Percentiles rank a stretch among this genome's conserved stretches.
phyloP scores from a whole-genome alignment of 208 protist species.

The Trypanosomatidae sp. region DNA sequence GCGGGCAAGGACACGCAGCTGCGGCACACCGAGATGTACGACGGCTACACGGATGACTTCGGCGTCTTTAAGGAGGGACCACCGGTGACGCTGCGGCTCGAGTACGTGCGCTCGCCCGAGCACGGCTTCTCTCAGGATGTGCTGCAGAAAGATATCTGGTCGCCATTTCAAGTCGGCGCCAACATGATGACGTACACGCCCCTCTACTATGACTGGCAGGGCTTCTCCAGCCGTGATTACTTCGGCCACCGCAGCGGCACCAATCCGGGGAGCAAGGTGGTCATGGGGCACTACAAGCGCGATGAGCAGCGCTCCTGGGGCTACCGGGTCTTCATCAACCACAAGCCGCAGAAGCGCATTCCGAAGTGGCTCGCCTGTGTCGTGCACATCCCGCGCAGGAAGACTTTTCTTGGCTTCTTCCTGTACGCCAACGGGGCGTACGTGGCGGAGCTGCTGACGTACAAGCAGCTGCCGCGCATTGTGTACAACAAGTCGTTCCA shows the following conservation, averaged over 20 bases:
- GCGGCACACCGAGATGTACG: conserved; percentile 93
- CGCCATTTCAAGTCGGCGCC: conserved; percentile 85
- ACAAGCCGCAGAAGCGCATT: conserved; percentile 89
- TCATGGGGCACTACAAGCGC: conserved; percentile 83
- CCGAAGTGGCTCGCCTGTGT: conserved; percentile 92
- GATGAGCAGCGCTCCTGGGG: conserved; percentile 78
- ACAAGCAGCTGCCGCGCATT: conserved; percentile 92
- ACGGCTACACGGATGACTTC: conserved; percentile 93
- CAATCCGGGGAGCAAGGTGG: conserved; percentile 83
- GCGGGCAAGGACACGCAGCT: conserved; percentile 88
- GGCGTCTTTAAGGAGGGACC: conserved; percentile 92
- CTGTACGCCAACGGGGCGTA: conserved; percentile 93
- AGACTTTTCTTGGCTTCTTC: conserved; percentile 88
- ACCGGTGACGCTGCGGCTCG: conserved; percentile 81
- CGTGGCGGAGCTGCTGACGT: conserved; percentile 89
- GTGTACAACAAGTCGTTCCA: conserved; percentile 90
- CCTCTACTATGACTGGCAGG: conserved; percentile 90
- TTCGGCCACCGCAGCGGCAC: conserved; percentile 90
- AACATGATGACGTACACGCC: conserved; percentile 90
- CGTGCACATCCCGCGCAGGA: conserved; percentile 76
- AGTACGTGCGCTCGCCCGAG: conserved; percentile 89
- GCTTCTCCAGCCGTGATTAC: conserved; percentile 89
- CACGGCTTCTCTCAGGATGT: conserved; percentile 81
- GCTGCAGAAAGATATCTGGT: conserved; percentile 91
- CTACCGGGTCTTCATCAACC: conserved; percentile 82